Evolutionary conservation across 768 basidiomycete species (phyloP).

Genomic region (Collybia sordida): DNA sequence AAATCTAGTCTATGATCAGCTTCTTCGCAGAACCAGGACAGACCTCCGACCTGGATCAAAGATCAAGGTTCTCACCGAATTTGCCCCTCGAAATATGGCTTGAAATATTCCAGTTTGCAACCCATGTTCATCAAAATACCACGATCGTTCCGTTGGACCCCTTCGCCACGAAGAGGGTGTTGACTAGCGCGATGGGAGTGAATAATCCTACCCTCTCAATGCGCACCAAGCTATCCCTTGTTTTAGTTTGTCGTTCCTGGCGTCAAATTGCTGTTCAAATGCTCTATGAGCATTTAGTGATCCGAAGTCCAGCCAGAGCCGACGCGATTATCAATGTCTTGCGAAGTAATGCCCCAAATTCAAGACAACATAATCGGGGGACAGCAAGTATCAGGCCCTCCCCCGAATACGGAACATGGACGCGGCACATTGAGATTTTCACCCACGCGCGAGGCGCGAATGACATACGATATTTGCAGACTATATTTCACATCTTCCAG

Average conservation of each 20-base stretch:
- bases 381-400: not conserved
- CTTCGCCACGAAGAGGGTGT: constrained; percentile 38
- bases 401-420: constrained; percentile 43
- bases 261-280: constrained; percentile 39
- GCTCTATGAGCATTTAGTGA: constrained; percentile 44
- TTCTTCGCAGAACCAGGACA: constrained; percentile 14
- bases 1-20: constrained; percentile 18
- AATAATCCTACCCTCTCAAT: constrained; percentile 47
- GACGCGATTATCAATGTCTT: constrained; percentile 35
- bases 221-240: constrained; percentile 49
- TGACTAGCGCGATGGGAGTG: constrained; percentile 42
- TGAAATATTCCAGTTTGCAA: constrained; percentile 57
- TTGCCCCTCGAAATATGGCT: constrained; percentile 54
- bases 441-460: constrained; percentile 42
- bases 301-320: constrained; percentile 45
- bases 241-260: constrained; percentile 49
- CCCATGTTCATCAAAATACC: constrained; percentile 42
- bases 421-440: constrained; percentile 46
- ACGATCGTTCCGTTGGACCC: constrained; percentile 47
- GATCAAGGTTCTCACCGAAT: constrained; percentile 24
- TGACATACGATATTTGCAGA: constrained; percentile 36
- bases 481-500: constrained; percentile 42
- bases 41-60: constrained; percentile 5
- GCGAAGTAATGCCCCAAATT: constrained; percentile 12
- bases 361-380: constrained; percentile 1